These are phyloP conservation scores for Vitis rotundifolia DNA, from an alignment of 164 flowering plant species.

Conservation along the genomic window DNA sequence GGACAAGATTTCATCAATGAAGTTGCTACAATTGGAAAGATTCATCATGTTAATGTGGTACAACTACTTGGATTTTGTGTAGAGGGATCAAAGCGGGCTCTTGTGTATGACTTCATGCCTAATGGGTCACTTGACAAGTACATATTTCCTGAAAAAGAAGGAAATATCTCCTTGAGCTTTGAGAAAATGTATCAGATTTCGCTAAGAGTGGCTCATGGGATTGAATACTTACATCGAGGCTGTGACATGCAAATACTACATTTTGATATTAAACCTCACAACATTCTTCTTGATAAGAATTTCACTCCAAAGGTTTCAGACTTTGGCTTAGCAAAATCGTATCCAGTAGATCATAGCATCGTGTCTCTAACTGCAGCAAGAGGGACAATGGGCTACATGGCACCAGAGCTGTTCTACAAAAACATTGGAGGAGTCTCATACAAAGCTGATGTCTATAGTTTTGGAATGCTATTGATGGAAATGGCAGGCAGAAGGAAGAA, in stretches of 20 bases:
- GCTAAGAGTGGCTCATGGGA: conserved; percentile 17
- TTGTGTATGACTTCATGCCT: neutral
- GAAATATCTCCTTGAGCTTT: neutral
- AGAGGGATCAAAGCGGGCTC: conserved; percentile 3
- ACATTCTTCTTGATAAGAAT: conserved; percentile 18
- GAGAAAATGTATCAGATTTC: conserved; percentile 7
- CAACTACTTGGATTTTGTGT: conserved; percentile 1
- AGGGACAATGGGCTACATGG: conserved; percentile 22
- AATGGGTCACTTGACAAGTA: conserved; percentile 16
- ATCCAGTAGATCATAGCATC: neutral
- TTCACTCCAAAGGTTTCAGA: conserved; percentile 19
- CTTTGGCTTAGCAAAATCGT: conserved; percentile 16
- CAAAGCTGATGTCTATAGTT: conserved; percentile 16
- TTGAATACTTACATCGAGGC: conserved; percentile 18
- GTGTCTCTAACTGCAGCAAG: conserved; percentile 12
- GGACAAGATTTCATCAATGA: neutral
- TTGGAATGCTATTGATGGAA: conserved; percentile 16
- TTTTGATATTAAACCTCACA: conserved; percentile 22
- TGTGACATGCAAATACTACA: conserved; percentile 21
- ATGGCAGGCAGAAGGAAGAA: conserved; percentile 11
- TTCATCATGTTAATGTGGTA: conserved; percentile 10
- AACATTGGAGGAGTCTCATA: conserved; percentile 9
- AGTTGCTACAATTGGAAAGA: conserved; percentile 6
- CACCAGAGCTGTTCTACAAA: conserved; percentile 9
- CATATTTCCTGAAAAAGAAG: conserved; percentile 3